Evolutionary conservation across 495 filamentous ascomycete genomes (phyloP), one percentile per base, ranked within the genome.

Genomic region (Annulohypoxylon bovei): DNA sequence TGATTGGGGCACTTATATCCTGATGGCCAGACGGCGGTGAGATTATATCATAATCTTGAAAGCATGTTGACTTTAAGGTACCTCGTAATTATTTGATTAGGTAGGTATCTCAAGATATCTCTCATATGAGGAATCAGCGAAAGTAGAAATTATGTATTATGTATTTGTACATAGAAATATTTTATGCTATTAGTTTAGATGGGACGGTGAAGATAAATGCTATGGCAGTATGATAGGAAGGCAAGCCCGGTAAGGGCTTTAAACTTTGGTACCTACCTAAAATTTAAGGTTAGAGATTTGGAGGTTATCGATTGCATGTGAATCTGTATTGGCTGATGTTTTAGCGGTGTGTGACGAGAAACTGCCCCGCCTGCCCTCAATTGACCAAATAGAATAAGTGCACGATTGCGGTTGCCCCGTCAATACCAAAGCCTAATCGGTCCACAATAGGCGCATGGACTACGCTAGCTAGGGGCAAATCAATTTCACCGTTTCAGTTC

Each of bases 1-100:
- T 37, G 84, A 88, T 52, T 85, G 88, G 86, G 88, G 86, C 0
- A 87, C 81, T 56, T 85, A 79, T 11, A 74, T 88, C 39, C 65
- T 89, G 57, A 79, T 88, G 79, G 82, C 85, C 1, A 79, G 84
- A 62, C 81, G 79, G 65, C 82, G 77, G 65, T 83, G 73, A 67
- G 72, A 49, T 61, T 30, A 44, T 42, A n/a, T 12, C 16, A 7
- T 42, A 42, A 18, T 42, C n/a, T 42, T 42, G 9, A 7, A 42
- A 42, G 16, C n/a, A n/a, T n/a, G n/a, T 7, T 42, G 39, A 12
- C 39, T 18, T 42, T 42, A n/a, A n/a, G n/a, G n/a, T n/a, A n/a
- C n/a, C n/a, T n/a, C n/a, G n/a, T n/a, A n/a, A n/a, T n/a, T n/a
- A n/a, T n/a, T n/a, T n/a, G n/a, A n/a, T n/a, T n/a, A n/a, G n/a